Evolutionary conservation across 805 yeast species (phyloP).

Genomic region (Kodamaea kaohsiungensis): DNA sequence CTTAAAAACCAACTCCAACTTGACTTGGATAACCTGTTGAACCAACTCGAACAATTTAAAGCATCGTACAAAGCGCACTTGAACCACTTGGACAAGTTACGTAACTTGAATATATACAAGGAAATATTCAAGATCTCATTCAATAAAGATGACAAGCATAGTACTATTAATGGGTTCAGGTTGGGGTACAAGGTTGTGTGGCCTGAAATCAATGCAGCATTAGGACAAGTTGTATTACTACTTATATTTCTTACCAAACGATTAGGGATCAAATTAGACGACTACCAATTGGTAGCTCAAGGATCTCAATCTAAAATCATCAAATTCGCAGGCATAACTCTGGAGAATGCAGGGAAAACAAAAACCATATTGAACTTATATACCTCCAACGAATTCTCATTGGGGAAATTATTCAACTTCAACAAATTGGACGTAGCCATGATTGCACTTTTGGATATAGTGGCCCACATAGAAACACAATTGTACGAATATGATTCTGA

Average conservation of each 20-base stretch:
- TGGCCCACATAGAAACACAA: constrained; percentile 50
- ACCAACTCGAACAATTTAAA: constrained; percentile 62
- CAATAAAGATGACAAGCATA: constrained; percentile 67
- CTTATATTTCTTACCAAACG: constrained; percentile 63
- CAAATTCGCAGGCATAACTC: constrained; percentile 35
- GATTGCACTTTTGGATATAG: constrained; percentile 71
- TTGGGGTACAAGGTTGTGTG: constrained; percentile 81
- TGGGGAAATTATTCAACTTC: constrained; percentile 70
- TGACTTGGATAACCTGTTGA: constrained; percentile 49
- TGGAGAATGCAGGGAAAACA: constrained; percentile 3
- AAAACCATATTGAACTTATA: constrained; percentile 54
- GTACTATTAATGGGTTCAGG: constrained; percentile 82
- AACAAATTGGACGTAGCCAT: constrained; percentile 78
- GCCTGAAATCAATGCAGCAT: constrained; percentile 89
- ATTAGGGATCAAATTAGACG: constrained; percentile 53
- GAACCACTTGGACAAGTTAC: constrained; percentile 65
- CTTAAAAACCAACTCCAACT: constrained; percentile 58
- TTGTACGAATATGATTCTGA: constrained; percentile 49
- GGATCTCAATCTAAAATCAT: constrained; percentile 83
- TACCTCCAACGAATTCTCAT: constrained; percentile 71
- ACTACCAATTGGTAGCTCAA: constrained; percentile 72
- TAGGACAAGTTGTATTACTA: constrained; percentile 79
- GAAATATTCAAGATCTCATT: constrained; percentile 83
- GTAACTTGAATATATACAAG: constrained; percentile 78
- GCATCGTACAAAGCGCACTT: constrained; percentile 62